Evolutionary conservation across 768 basidiomycete species (phyloP).

Genomic region (Dioszegia hungarica): DNA sequence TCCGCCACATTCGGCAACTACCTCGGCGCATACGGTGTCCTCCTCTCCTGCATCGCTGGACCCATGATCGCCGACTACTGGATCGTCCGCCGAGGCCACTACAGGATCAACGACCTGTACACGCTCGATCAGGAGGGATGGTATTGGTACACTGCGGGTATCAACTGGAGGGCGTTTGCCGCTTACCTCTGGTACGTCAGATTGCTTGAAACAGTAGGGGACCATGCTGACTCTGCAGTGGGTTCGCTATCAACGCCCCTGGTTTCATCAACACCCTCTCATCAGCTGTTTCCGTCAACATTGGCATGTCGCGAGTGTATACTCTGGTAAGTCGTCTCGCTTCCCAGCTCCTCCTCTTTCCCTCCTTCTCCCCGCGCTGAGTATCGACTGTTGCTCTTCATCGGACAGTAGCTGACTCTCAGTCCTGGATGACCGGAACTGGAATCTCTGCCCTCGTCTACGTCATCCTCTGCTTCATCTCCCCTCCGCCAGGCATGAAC

Average conservation of each 20-base stretch:
- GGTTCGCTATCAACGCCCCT: slow-evolving; percentile 75
- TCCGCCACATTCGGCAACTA: slow-evolving; percentile 75
- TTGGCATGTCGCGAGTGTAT: slow-evolving; percentile 60
- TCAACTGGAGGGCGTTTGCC: slow-evolving; percentile 62
- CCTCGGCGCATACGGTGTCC: slow-evolving; percentile 76
- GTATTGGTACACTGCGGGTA: slow-evolving; percentile 70
- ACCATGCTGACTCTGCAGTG: slow-evolving; percentile 45
- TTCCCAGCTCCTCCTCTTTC: too few relatives aligned
- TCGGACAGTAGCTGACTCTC: slow-evolving; percentile 56
- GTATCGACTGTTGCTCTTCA: too few relatives aligned
- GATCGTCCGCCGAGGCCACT: slow-evolving; percentile 64
- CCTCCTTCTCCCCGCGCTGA: too few relatives aligned
- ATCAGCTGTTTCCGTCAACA: slow-evolving; percentile 53
- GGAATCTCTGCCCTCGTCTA: slow-evolving; percentile 65
- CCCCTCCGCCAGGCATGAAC: slow-evolving; percentile 58
- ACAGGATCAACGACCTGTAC: slow-evolving; percentile 70
- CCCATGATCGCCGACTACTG: slow-evolving; percentile 83
- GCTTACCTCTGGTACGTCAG: slow-evolving; percentile 35
- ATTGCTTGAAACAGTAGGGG: neutral
- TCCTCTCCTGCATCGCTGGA: slow-evolving; percentile 62
- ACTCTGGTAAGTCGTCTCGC: slow-evolving; percentile 20
- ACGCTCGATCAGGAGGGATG: slow-evolving; percentile 57
- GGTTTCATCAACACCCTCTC: slow-evolving; percentile 71
- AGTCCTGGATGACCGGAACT: slow-evolving; percentile 83
- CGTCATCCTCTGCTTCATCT: slow-evolving; percentile 57